Evolutionary conservation across 177 flowering plant genomes (phyloP), one percentile per base, ranked within the genome.

Genomic region (Vitis hybrid): DNA sequence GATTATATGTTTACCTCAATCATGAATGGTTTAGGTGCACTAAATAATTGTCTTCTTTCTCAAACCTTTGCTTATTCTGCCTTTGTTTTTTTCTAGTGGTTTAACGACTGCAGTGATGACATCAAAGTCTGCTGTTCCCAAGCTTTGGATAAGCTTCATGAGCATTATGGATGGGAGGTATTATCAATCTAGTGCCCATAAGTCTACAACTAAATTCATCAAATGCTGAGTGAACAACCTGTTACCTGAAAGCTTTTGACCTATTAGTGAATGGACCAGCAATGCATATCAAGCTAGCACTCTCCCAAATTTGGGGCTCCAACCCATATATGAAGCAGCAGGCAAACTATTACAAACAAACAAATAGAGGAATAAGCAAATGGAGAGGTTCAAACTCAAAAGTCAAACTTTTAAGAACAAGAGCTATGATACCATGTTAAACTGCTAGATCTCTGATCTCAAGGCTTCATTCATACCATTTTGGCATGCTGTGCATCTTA

Each of bases 91-190:
- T 47, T 38, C 19, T 71, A 95, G 99, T 95, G 99, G 98, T 95
- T 95, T 71, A 77, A 92, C 71, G 96, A 95, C 77, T 87, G 95
- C 85, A 83, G 78, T 50, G 85, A 84, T 31, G 98, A 91, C 2
- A 82, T 95, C 72, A 82, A 73, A 78, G 53, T 47, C 17, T 89
- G 96, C 69, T 93, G 98, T 73, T 74, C 88, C 24, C 55, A 71
- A 57, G 94, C 92, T 58, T 38, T 95, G 62, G 71, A 84, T n/a
- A 75, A 73, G 76, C 90, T 95, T 64, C 72, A 74, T 52, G 68
- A 84, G 66, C 73, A 79, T 11, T 89, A 86, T 62, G 86, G 86
- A 58, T 93, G 98, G 97, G 76, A 89, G 99, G 98, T 94, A 82
- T 59, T 20, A 13, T 0, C 1, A 54, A 19, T 67, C 15, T 53